Conservation (phyloP, 1,284 basidiomycete genomes). For the Stygiomarasmius scandens region DNA sequence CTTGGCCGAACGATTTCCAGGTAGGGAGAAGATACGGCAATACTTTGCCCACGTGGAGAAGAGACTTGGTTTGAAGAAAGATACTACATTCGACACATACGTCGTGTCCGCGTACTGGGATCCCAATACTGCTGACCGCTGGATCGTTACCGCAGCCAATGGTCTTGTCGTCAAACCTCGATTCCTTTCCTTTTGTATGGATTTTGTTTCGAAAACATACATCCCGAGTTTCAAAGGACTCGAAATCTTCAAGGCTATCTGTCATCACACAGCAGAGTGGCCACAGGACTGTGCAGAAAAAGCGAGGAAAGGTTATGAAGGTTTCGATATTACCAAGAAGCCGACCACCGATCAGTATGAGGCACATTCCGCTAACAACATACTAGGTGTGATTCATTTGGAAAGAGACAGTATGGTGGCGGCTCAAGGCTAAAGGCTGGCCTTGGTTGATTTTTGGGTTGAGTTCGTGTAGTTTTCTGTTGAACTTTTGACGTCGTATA, state of each 20-base stretch:
- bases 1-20: neutral
- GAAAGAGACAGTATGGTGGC: too few relatives aligned
- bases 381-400: too few relatives aligned
- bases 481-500: too few relatives aligned
- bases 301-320: slow-evolving; percentile 24
- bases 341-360: slow-evolving; percentile 7
- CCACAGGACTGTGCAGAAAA: slow-evolving; percentile 23
- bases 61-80: slow-evolving; percentile 6
- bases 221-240: neutral
- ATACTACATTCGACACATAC: neutral
- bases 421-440: too few relatives aligned
- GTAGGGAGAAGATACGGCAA: neutral
- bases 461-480: too few relatives aligned
- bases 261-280: slow-evolving; percentile 26
- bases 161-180: neutral
- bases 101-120: neutral
- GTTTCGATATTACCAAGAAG: slow-evolving; percentile 19
- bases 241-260: neutral
- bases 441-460: too few relatives aligned
- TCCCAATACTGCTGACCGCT: neutral
- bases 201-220: neutral
- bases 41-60: neutral
- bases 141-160: neutral
- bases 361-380: too few relatives aligned
- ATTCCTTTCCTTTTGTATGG: neutral